Percentiles rank a stretch among this genome's conserved stretches.
Conservation (phyloP, 2,329 filamentous ascomycete species). For the Moelleriella libera region DNA sequence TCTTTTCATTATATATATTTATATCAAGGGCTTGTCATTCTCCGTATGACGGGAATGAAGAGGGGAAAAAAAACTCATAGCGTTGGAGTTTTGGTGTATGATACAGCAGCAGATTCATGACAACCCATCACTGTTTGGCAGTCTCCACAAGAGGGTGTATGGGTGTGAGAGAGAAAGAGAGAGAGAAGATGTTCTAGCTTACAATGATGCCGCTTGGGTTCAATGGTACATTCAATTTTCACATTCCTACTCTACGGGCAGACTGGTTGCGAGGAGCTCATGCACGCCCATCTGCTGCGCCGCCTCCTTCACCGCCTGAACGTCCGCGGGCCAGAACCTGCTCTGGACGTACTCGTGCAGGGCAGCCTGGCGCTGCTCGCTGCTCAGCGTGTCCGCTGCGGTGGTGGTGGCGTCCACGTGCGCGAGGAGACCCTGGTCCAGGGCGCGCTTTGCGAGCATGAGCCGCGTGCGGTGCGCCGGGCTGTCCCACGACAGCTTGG, state of each 20-base stretch:
- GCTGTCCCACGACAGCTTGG: conserved; percentile 27
- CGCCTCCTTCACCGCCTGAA: conserved; percentile 10
- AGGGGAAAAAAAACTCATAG: neutral
- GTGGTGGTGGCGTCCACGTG: conserved; percentile 13
- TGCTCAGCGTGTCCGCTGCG: conserved; percentile 21
- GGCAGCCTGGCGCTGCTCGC: conserved; percentile 20
- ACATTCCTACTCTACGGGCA: too few relatives aligned
- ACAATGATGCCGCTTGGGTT: too few relatives aligned
- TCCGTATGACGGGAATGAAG: neutral
- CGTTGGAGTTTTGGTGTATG: conserved; percentile 1
- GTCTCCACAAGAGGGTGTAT: too few relatives aligned
- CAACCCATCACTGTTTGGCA: too few relatives aligned
- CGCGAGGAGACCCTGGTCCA: conserved; percentile 23
- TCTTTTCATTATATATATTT: neutral
- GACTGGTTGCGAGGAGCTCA: conserved; percentile 11
- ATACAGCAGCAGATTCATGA: too few relatives aligned
- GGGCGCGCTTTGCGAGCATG: conserved; percentile 23
- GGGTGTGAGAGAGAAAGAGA: too few relatives aligned
- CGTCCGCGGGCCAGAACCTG: conserved; percentile 18
- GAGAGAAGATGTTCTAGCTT: too few relatives aligned
- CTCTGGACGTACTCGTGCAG: conserved; percentile 28
- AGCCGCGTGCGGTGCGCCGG: conserved; percentile 24
- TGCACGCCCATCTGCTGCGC: conserved; percentile 30
- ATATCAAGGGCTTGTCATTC: too few relatives aligned
- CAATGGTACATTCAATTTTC: too few relatives aligned